Conservation (phyloP, 202 grass and related monocot genomes). For the Alloteropsis angusta region DNA sequence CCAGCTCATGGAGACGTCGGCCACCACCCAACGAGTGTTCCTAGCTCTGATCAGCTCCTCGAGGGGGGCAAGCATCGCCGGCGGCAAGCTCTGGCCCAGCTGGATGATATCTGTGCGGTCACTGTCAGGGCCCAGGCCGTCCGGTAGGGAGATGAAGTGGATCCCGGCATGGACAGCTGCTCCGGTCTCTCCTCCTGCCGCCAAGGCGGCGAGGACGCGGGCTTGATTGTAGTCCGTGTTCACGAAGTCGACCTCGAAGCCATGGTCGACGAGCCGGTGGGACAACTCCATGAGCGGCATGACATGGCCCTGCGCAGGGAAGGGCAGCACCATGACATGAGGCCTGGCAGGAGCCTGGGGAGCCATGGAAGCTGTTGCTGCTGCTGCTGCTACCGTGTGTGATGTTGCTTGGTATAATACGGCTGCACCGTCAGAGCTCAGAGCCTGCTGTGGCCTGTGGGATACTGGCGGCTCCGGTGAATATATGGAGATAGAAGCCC, state of each 20-base stretch:
- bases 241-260: slow-evolving; percentile 29
- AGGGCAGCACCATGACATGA: slow-evolving; percentile 27
- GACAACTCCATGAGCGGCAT: slow-evolving; percentile 36
- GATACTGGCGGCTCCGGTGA: neutral
- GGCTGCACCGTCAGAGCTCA: neutral
- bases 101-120: slow-evolving; percentile 13
- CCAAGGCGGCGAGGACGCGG: neutral
- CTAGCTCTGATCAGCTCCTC: slow-evolving; percentile 14
- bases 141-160: slow-evolving; percentile 18
- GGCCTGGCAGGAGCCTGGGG: neutral
- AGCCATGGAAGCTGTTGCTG: neutral
- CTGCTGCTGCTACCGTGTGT: neutral
- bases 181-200: neutral
- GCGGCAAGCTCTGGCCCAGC: neutral
- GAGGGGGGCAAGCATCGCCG: neutral
- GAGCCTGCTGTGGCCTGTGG: neutral
- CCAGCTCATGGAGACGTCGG: slow-evolving; percentile 26
- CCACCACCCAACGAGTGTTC: slow-evolving; percentile 13
- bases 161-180: neutral
- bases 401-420: neutral
- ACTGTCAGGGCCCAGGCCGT: slow-evolving; percentile 21
- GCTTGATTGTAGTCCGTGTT: slow-evolving; percentile 33
- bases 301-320: slow-evolving; percentile 39
- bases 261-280: slow-evolving; percentile 16
- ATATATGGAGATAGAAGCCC: neutral